These are phyloP conservation scores for Trichoderma polysporum DNA, from an alignment of 2,329 filamentous ascomycete genomes.

Conservation along the genomic window DNA sequence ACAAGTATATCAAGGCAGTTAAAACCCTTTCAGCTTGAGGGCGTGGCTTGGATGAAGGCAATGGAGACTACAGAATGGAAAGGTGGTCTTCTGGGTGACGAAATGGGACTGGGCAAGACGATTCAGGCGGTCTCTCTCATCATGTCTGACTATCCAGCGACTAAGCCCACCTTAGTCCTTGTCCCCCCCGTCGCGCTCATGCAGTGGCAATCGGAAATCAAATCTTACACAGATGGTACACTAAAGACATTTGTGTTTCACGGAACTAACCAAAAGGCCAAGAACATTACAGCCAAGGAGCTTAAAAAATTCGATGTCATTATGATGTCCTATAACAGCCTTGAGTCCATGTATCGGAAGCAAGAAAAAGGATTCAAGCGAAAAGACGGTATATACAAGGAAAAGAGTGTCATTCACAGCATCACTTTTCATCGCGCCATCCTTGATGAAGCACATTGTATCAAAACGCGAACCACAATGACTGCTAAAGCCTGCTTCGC, in stretches of 20 bases:
- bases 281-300: conserved; percentile 71
- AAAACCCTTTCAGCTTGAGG: conserved; percentile 92
- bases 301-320: conserved; percentile 86
- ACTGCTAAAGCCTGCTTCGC: conserved; percentile 96
- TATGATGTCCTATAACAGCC: conserved; percentile 91
- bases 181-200: conserved; percentile 92
- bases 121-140: conserved; percentile 97
- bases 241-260: conserved; percentile 91
- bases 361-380: conserved; percentile 88
- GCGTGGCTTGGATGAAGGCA: conserved; percentile 87
- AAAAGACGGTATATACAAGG: conserved; percentile 76
- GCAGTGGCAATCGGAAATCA: conserved; percentile 88
- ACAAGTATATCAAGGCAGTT: conserved; percentile 74
- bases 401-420: conserved; percentile 75
- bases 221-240: conserved; percentile 78
- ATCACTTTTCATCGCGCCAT: conserved; percentile 89
- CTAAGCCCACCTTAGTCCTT: conserved; percentile 79
- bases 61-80: conserved; percentile 86
- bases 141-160: conserved; percentile 93
- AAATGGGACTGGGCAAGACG: conserved; percentile 99
- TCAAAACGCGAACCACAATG: conserved; percentile 85
- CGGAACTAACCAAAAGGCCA: conserved; percentile 79
- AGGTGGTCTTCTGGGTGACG: conserved; percentile 88
- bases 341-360: conserved; percentile 90
- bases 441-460: conserved; percentile 92